Percentiles rank a stretch among this genome's conserved stretches.
Conservation (phyloP, 2,329 filamentous ascomycete genomes). For the Aspergillus aculeatus region DNA sequence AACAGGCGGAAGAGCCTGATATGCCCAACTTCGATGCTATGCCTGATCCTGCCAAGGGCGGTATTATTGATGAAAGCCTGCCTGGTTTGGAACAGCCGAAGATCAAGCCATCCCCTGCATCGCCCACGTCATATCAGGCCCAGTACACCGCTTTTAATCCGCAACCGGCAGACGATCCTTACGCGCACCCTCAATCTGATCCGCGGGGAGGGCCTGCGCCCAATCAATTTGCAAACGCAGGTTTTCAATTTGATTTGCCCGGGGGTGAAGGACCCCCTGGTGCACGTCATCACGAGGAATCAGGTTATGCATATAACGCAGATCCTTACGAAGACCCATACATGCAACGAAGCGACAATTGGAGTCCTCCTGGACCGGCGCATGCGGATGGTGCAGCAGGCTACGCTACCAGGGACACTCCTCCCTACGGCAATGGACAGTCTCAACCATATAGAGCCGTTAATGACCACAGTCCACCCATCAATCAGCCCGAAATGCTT, state of each 20-base stretch:
- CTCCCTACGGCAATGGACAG: constrained; percentile 20
- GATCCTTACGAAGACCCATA: constrained; percentile 23
- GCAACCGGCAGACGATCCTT: constrained; percentile 27
- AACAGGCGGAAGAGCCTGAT: constrained; percentile 50
- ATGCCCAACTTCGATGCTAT: constrained; percentile 65
- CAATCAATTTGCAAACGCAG: constrained; percentile 48
- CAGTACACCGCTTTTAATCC: constrained; percentile 41
- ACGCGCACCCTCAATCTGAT: constrained; percentile 50
- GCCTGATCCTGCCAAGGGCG: constrained; percentile 32
- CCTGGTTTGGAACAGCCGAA: constrained; percentile 36
- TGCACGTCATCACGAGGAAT: constrained; percentile 16
- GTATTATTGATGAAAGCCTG: constrained; percentile 33
- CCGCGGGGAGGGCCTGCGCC: constrained; percentile 27
- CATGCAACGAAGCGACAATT: constrained; percentile 14
- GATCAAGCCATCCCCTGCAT: constrained; percentile 22
- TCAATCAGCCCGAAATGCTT: constrained; percentile 15
- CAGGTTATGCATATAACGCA: constrained; percentile 21
- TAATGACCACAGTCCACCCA: constrained; percentile 16
- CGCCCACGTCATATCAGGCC: constrained; percentile 19
- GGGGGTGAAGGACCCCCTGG: constrained; percentile 17
- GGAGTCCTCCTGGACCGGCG: constrained; percentile 11
- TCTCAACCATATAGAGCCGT: constrained; percentile 20
- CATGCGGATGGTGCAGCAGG: constrained; percentile 10
- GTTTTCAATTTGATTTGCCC: constrained; percentile 73
- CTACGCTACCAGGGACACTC: constrained; percentile 12